phyloP scores from a whole-genome alignment of 805 yeast genomes.

The Sungouiella blattae region DNA sequence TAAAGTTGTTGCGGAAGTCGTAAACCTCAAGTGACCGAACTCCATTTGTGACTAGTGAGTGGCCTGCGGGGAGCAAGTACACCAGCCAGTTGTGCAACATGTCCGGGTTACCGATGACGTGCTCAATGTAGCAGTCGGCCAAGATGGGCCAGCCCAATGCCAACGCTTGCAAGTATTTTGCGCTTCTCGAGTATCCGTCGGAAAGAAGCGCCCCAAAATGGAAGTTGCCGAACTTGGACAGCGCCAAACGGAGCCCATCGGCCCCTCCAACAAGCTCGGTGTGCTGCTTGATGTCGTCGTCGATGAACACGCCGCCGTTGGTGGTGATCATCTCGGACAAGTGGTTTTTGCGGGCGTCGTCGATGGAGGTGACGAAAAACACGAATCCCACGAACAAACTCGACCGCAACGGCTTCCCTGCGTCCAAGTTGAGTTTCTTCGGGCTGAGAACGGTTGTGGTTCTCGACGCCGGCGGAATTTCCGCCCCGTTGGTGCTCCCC shows the following conservation, averaged over 20 bases:
- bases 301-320: conserved; percentile 43
- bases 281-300: conserved; percentile 32
- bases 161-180: conserved; percentile 72
- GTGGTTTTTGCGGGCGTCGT: conserved; percentile 28
- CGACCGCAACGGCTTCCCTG: neutral
- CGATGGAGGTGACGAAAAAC: conserved; percentile 36
- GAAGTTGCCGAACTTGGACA: conserved; percentile 15
- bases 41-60: conserved; percentile 43
- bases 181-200: conserved; percentile 55
- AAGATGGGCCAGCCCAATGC: conserved; percentile 87
- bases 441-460: neutral
- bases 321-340: conserved; percentile 31
- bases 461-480: conserved; percentile 4
- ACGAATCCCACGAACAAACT: conserved; percentile 17
- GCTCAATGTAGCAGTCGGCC: conserved; percentile 53
- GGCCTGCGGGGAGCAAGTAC: conserved; percentile 72
- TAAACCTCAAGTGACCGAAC: conserved; percentile 49
- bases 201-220: conserved; percentile 68
- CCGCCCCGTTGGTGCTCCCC: neutral
- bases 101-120: conserved; percentile 35
- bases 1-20: conserved; percentile 38
- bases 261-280: conserved; percentile 14
- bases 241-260: conserved; percentile 8
- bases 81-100: conserved; percentile 42
- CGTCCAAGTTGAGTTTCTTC: conserved; percentile 2